Evolutionary conservation across 805 yeast species (phyloP), one percentile per base, ranked within the genome.

Genomic region (Kazachstania taianensis): DNA sequence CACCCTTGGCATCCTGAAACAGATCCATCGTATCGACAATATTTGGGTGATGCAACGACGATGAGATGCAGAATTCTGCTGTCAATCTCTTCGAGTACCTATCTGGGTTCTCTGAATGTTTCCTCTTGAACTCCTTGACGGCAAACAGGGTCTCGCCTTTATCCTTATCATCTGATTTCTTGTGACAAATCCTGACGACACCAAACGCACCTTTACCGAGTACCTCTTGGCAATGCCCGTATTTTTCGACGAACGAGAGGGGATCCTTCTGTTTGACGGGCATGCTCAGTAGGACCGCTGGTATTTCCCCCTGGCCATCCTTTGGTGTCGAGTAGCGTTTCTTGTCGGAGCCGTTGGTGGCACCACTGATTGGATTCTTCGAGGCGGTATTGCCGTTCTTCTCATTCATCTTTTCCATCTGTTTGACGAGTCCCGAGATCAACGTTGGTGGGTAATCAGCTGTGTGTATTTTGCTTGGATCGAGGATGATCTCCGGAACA

Each of bases 141-240:
- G 95, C 96, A 53, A 66, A 85, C 16, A 83, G 56, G 12, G 61
- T 59, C 45, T 73, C 78, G n/a, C 63, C 37, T 12, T 23, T 29
- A 27, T 32, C 24, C 28, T 39, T 39, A 16, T 37, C 28, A n/a
- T 30, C 14, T 7, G 39, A 28, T 49, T 72, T 75, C 55, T 80
- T 80, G 64, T 87, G 96, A 5, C 94, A 72, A 5, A 92, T 74
- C 41, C 96, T 69, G 15, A 89, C 97, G 31, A 85, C 84, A 14
- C 98, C 98, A 64, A 82, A 89, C 0, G 96, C 78, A 15, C 97
- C 97, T 35, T 82, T 72, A 18, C 98, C 98, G 43, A 92, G 73
- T 32, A 87, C 83, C 56, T 89, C 97, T 59, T 85, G 95, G 57
- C 97, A 89, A 35, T 81, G 72, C 29, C 98, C 98, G 57, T 89